These are phyloP conservation scores for Rhynchosporium graminicola DNA, from an alignment of 2,329 filamentous ascomycete genomes.

Conservation along the genomic window DNA sequence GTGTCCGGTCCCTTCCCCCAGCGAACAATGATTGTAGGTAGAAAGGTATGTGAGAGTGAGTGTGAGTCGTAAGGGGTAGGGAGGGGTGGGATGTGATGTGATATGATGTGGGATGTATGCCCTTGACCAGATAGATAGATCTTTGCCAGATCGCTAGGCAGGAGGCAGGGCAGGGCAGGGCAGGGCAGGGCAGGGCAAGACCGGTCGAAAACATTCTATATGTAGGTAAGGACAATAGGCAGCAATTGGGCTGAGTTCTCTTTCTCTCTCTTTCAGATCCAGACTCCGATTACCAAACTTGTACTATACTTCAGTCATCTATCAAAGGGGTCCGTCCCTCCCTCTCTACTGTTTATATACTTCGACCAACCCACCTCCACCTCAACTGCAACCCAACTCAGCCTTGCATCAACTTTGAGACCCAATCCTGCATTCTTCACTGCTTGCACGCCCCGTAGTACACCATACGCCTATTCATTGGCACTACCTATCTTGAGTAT, in stretches of 20 bases:
- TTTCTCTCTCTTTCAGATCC: constrained; percentile 12
- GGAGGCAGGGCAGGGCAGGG: neutral
- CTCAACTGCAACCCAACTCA: constrained; percentile 17
- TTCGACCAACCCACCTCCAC: constrained; percentile 12
- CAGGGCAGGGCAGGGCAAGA: neutral
- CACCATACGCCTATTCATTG: constrained; percentile 14
- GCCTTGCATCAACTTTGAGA: constrained; percentile 23
- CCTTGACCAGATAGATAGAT: constrained; percentile 14
- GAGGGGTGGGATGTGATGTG: constrained; percentile 8
- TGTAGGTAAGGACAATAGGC: constrained; percentile 23
- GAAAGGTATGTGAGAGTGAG: neutral
- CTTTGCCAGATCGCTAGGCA: neutral
- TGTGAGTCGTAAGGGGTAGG: constrained; percentile 11
- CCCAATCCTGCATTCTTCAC: constrained; percentile 20
- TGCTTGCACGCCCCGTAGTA: constrained; percentile 18
- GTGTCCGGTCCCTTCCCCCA: no score
- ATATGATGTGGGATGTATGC: constrained; percentile 1
- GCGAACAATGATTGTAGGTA: no score
- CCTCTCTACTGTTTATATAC: constrained; percentile 27
- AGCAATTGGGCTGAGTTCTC: constrained; percentile 19
- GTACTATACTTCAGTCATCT: neutral
- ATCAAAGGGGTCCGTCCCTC: neutral
- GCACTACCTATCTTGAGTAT: constrained; percentile 2
- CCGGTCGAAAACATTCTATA: neutral
- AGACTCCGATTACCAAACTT: neutral